Evolutionary conservation across 2,329 filamentous ascomycete genomes (phyloP).

Genomic region (Esteya vermicola): DNA sequence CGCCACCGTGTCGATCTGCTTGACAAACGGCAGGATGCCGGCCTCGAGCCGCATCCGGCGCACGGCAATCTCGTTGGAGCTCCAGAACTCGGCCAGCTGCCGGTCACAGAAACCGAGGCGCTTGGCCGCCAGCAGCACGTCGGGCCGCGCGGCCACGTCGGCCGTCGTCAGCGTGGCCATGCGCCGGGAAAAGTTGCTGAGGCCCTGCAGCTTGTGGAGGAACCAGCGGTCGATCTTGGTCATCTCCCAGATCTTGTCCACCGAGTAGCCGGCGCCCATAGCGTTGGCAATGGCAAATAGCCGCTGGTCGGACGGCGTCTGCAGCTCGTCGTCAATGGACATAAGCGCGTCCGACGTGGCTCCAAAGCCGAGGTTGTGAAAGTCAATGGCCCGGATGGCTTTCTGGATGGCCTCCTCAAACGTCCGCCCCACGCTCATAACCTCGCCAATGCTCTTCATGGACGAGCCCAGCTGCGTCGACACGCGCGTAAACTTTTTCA

Average conservation of each 20-base stretch:
- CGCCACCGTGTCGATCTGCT: conserved; percentile 97
- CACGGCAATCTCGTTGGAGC: conserved; percentile 84
- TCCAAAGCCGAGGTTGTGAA: conserved; percentile 88
- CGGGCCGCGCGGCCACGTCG: conserved; percentile 48
- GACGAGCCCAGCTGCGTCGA: conserved; percentile 92
- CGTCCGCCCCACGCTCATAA: conserved; percentile 93
- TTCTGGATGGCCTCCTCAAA: conserved; percentile 99
- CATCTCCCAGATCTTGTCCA: conserved; percentile 96
- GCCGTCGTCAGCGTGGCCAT: conserved; percentile 54
- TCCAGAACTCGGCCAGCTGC: conserved; percentile 87
- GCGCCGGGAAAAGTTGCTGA: conserved; percentile 75
- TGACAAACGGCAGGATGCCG: conserved; percentile 77
- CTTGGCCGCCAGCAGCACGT: conserved; percentile 71
- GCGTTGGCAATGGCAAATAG: conserved; percentile 96
- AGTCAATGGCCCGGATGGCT: conserved; percentile 89
- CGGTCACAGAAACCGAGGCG: conserved; percentile 87
- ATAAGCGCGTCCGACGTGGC: conserved; percentile 73
- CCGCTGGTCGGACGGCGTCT: conserved; percentile 94
- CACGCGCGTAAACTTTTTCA: conserved; percentile 97
- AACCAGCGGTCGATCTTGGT: conserved; percentile 99
- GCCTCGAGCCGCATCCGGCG: conserved; percentile 72
- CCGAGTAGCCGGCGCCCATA: conserved; percentile 85
- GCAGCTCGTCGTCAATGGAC: conserved; percentile 89
- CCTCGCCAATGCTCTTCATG: conserved; percentile 99
- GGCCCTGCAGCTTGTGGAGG: conserved; percentile 74